Base-by-base conservation (phyloP, 73 alveolate genomes). In the Halteria grandinella region DNA sequence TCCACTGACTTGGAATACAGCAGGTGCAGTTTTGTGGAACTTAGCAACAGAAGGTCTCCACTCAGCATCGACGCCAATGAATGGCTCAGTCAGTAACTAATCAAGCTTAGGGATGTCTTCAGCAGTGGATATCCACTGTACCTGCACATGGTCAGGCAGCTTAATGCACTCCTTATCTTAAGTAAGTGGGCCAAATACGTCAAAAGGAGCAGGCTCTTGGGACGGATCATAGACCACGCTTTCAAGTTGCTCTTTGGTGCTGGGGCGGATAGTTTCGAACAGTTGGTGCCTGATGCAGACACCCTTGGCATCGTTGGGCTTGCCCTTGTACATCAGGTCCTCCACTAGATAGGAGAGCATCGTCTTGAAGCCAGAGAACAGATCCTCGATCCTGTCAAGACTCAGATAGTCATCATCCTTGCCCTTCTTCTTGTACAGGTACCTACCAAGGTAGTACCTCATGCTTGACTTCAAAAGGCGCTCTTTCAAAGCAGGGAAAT, bases 1-100 rank as follows among this genome's bases (percentile, higher is more conserved):
- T 33, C 80, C 91, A 70, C 89, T 75, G 36, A 93, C 75, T 72
- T 93, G 94, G 57, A 93, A 73, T 32, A 93, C 60, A 25, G 97
- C 75, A 21, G 89, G 89, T 24, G 70, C 72, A 29, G 78, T 58
- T 34, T 87, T 77, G 41, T 82, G 87, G 83, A 77, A 85, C 27
- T 72, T 59, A 0, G 79, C 69, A 10, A 93, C 37, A 25, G 66
- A 37, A 54, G 93, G 97, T 83, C 75, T 79, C 98, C 98, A 93
- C 55, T 93, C 98, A 10, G 95, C 55, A 60, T 93, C 98, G 32
- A 93, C 84, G 34, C 98, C 98, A 25, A 90, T 49, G 69, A 64
- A 55, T 54, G 45, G 7, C n/a, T 57, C 83, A 14, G 33, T 51
- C 29, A 69, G 41, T 18, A 82, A 29, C 20, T 18, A 32, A 1